Evolutionary conservation across 257 asterid genomes (phyloP).

Genomic region (Echium plantagineum): DNA sequence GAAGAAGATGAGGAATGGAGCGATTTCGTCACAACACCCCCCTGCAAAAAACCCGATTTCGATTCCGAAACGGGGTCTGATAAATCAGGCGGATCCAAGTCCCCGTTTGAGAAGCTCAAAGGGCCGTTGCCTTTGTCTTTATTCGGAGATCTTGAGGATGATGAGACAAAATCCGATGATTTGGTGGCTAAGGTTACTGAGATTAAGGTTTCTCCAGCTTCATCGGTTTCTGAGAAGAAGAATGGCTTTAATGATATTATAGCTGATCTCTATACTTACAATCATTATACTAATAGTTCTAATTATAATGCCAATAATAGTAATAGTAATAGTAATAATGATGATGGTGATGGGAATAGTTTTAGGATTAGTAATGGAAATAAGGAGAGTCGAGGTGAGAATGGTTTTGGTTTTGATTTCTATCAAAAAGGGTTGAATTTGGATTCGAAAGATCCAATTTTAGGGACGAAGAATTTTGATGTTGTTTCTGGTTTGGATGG

Average conservation of each 20-base stretch:
- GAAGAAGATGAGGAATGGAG: slow-evolving; percentile 69
- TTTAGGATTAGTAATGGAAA: not conserved
- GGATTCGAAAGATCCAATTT: slow-evolving; percentile 2
- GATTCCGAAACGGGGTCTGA: not conserved
- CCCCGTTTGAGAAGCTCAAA: slow-evolving; percentile 24
- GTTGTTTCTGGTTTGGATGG: not conserved
- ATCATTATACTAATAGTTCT: not conserved
- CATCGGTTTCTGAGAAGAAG: not conserved
- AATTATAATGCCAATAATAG: too few relatives aligned
- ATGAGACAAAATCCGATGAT: slow-evolving; percentile 13
- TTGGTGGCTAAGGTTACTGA: not conserved
- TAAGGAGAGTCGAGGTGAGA: slow-evolving; percentile 3
- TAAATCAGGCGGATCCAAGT: slow-evolving; percentile 26
- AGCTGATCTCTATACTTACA: slow-evolving; percentile 13
- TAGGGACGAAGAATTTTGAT: slow-evolving; percentile 8
- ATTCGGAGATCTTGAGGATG: slow-evolving; percentile 53
- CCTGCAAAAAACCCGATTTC: slow-evolving; percentile 1
- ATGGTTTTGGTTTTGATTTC: slow-evolving; percentile 1
- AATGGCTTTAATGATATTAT: slow-evolving; percentile 18
- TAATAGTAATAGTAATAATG: too few relatives aligned
- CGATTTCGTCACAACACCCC: slow-evolving; percentile 56
- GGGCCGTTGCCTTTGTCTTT: slow-evolving; percentile 74
- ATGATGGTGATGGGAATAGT: not conserved
- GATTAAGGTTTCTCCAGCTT: slow-evolving; percentile 5
- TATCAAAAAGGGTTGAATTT: not conserved